A percentile compares a stretch with the other conserved stretches of the same genome.
Evolutionary conservation across 148 eudicot genomes (phyloP).

Genomic region (Chenopodium formosanum): DNA sequence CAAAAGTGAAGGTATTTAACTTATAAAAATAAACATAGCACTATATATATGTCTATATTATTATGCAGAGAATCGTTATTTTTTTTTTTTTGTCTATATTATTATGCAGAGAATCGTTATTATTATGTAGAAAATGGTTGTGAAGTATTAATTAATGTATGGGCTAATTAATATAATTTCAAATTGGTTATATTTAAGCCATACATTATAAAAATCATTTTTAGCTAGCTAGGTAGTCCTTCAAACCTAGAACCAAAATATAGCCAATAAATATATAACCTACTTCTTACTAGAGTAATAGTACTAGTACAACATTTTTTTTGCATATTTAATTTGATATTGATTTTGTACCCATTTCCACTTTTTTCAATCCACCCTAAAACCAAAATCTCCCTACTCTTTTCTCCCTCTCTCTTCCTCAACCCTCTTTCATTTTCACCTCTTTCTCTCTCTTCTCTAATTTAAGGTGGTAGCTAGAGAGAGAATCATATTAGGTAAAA

Average conservation of each 20-base stretch:
- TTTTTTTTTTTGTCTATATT: too few species aligned
- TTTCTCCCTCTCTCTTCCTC: conserved; percentile 12
- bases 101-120: too few species aligned
- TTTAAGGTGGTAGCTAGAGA: conserved; percentile 19
- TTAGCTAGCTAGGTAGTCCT: neutral
- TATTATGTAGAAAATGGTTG: too few species aligned
- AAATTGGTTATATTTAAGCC: neutral
- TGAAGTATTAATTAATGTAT: too few species aligned
- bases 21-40: too few species aligned
- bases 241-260: conserved; percentile 2
- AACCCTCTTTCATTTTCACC: conserved; percentile 14
- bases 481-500: conserved; percentile 16
- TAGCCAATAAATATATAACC: neutral
- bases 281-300: neutral
- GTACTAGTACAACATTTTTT: neutral
- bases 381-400: neutral
- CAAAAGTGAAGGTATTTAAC: too few species aligned
- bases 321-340: neutral
- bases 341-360: neutral
- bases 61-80: too few species aligned
- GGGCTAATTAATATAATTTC: neutral
- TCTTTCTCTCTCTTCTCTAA: conserved; percentile 5
- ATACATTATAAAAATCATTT: neutral
- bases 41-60: too few species aligned
- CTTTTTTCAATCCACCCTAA: neutral